Evolutionary conservation across 1,284 basidiomycete species (phyloP).

Genomic region (Sporisorium sorghi): DNA sequence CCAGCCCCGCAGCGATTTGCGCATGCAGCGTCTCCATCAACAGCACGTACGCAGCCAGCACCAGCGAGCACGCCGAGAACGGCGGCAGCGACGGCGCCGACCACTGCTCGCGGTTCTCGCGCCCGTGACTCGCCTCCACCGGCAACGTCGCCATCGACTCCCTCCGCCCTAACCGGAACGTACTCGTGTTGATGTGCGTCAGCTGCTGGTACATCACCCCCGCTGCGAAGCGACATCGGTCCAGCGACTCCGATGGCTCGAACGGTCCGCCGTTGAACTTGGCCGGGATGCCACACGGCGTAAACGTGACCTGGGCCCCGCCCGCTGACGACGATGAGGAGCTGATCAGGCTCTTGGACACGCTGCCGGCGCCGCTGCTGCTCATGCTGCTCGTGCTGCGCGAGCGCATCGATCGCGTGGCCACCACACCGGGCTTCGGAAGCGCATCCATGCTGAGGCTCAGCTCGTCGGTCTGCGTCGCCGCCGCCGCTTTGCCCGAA

Average conservation of each 20-base stretch:
- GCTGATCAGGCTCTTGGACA: constrained; percentile 26
- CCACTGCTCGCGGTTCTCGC: constrained; percentile 45
- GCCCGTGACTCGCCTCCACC: constrained; percentile 24
- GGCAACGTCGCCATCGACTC: constrained; percentile 37
- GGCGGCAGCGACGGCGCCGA: constrained; percentile 56
- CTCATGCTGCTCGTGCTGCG: constrained; percentile 38
- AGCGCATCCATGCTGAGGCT: constrained; percentile 13
- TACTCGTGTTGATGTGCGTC: constrained; percentile 42
- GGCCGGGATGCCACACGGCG: constrained; percentile 32
- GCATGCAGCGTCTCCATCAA: constrained; percentile 61
- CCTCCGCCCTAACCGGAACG: constrained; percentile 43
- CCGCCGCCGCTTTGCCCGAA: constrained; percentile 22
- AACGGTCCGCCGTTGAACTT: constrained; percentile 58
- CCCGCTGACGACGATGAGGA: constrained; percentile 20
- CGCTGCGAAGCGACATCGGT: constrained; percentile 56
- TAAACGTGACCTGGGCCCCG: constrained; percentile 13
- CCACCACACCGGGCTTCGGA: neutral
- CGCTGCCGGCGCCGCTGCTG: constrained; percentile 37
- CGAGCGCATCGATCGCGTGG: constrained; percentile 14
- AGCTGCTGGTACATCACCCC: constrained; percentile 53
- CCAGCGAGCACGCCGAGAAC: constrained; percentile 58
- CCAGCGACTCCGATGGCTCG: constrained; percentile 51
- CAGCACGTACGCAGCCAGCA: constrained; percentile 56
- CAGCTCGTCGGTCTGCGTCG: constrained; percentile 22
- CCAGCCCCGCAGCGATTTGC: constrained; percentile 40